Evolutionary conservation across 768 basidiomycete species (phyloP).

Genomic region (Mycena galericulata): DNA sequence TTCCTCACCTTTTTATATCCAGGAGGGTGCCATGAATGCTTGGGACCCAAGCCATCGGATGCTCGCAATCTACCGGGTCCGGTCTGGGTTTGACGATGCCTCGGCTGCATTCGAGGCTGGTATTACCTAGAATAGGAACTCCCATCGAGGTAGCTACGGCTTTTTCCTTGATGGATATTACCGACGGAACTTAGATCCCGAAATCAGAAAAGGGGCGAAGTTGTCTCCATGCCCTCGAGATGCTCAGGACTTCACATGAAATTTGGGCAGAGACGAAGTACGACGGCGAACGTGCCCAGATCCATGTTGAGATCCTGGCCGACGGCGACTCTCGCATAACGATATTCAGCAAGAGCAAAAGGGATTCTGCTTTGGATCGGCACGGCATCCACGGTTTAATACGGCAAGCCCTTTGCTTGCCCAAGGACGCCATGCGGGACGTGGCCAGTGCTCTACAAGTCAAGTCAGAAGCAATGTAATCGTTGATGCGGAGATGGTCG

Average conservation of each 20-base stretch:
- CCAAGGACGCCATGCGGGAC: slow-evolving; percentile 4
- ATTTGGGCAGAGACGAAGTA: slow-evolving; percentile 95
- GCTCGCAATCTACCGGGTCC: slow-evolving; percentile 62
- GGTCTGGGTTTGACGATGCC: slow-evolving; percentile 71
- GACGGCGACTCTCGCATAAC: slow-evolving; percentile 61
- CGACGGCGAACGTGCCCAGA: slow-evolving; percentile 95
- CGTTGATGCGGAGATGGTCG: slow-evolving; percentile 92
- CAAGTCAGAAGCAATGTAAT: slow-evolving; percentile 57
- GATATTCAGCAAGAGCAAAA: slow-evolving; percentile 90
- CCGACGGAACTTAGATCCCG: slow-evolving; percentile 68
- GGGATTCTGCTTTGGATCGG: slow-evolving; percentile 86
- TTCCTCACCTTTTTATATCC: too few relatives aligned
- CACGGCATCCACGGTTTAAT: slow-evolving; percentile 73
- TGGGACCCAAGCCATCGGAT: slow-evolving; percentile 77
- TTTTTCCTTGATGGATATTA: slow-evolving; percentile 2
- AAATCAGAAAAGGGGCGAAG: slow-evolving; percentile 84
- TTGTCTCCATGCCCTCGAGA: slow-evolving; percentile 66
- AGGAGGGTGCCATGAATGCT: slow-evolving; percentile 72
- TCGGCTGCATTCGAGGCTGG: slow-evolving; percentile 56
- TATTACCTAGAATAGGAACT: slow-evolving; percentile 60
- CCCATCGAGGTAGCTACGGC: slow-evolving; percentile 66
- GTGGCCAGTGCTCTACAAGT: slow-evolving; percentile 2
- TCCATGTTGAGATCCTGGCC: slow-evolving; percentile 73
- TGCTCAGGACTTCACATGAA: slow-evolving; percentile 53
- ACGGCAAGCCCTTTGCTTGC: slow-evolving; percentile 66